These are phyloP conservation scores for Dactylellina cionopaga DNA, from an alignment of 2,329 filamentous ascomycete species.

Conservation along the genomic window DNA sequence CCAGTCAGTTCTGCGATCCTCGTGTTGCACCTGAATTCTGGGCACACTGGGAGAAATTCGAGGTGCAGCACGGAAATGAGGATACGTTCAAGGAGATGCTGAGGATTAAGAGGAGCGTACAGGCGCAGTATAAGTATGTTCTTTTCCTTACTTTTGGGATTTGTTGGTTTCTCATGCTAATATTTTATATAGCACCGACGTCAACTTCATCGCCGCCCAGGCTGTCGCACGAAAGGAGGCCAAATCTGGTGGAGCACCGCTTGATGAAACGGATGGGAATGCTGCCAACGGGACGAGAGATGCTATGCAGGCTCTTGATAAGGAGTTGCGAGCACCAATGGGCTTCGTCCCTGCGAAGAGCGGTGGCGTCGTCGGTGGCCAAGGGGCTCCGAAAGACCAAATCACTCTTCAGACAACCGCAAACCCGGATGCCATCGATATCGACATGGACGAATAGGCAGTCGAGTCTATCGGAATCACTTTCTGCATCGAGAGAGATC, in stretches of 20 bases:
- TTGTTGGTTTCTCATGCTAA: slow-evolving; percentile 59
- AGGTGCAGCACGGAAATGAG: slow-evolving; percentile 97
- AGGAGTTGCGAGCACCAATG: slow-evolving; percentile 84
- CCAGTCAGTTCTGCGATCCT: slow-evolving; percentile 96
- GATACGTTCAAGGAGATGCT: slow-evolving; percentile 99
- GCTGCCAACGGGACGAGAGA: slow-evolving; percentile 70
- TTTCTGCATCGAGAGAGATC: too few species aligned
- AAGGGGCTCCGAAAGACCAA: slow-evolving; percentile 59
- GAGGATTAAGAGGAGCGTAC: slow-evolving; percentile 94
- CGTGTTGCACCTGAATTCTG: slow-evolving; percentile 90
- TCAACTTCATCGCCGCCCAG: slow-evolving; percentile 97
- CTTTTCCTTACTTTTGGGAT: neutral
- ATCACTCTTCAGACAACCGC: slow-evolving; percentile 64
- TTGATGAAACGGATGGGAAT: slow-evolving; percentile 63
- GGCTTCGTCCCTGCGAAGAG: slow-evolving; percentile 91
- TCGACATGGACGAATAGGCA: slow-evolving; percentile 73
- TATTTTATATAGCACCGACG: slow-evolving; percentile 74
- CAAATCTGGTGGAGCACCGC: slow-evolving; percentile 62
- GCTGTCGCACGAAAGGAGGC: slow-evolving; percentile 82
- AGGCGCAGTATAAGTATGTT: slow-evolving; percentile 89
- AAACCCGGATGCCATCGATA: slow-evolving; percentile 87
- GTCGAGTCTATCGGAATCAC: too few species aligned
- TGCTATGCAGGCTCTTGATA: slow-evolving; percentile 88
- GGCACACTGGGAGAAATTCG: slow-evolving; percentile 96
- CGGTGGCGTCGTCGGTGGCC: slow-evolving; percentile 71